These are phyloP conservation scores for Penicillium turbatum DNA, from an alignment of 495 filamentous ascomycete species.

Conservation along the genomic window DNA sequence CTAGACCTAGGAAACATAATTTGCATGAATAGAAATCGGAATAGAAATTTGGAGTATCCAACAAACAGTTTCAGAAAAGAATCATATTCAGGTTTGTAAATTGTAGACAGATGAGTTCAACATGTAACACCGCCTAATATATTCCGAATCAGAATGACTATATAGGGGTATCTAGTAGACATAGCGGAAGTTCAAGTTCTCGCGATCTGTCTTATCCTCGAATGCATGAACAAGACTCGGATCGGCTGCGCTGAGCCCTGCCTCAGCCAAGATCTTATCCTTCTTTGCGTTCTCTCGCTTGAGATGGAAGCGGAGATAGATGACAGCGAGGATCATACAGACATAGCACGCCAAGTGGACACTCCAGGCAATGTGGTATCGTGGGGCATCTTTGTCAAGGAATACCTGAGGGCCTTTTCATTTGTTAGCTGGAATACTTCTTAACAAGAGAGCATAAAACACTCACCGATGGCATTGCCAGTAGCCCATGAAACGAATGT, in stretches of 20 bases:
- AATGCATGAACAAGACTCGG: conserved; percentile 38
- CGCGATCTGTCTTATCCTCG: conserved; percentile 47
- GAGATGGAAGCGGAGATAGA: conserved; percentile 38
- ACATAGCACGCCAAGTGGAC: conserved; percentile 42
- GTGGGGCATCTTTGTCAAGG: conserved; percentile 33
- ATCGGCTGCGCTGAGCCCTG: conserved; percentile 25
- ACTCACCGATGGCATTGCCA: conserved; percentile 41
- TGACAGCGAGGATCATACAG: conserved; percentile 32
- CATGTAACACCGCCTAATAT: neutral
- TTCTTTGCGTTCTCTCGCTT: conserved; percentile 38
- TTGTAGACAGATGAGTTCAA: neutral
- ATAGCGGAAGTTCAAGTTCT: conserved; percentile 47
- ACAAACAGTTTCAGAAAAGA: no score
- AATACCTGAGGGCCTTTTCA: conserved; percentile 44
- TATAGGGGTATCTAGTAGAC: conserved; percentile 32
- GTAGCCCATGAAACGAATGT: conserved; percentile 43
- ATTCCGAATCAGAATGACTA: no score
- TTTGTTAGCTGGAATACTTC: neutral
- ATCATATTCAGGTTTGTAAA: no score
- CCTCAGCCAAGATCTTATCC: conserved; percentile 31
- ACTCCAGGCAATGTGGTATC: conserved; percentile 42
- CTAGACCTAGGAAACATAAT: no score
- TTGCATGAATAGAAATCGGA: no score
- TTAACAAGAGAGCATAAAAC: neutral
- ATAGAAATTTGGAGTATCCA: no score